These are phyloP conservation scores for Crucibulum laeve DNA, from an alignment of 768 basidiomycete species.

Conservation along the genomic window DNA sequence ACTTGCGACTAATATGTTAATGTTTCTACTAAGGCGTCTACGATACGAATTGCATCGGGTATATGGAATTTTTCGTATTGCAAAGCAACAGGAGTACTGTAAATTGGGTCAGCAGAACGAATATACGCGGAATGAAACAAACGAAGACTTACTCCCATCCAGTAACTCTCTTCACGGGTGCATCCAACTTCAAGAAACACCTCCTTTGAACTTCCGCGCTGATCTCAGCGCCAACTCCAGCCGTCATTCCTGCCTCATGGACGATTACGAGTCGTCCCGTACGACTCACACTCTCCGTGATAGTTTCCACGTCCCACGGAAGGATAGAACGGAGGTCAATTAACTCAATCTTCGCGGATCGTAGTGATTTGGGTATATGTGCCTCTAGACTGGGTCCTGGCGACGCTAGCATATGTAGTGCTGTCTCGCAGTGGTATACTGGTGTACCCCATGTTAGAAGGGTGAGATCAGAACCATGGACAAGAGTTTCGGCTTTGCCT, in stretches of 20 bases:
- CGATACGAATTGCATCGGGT: slow-evolving; percentile 78
- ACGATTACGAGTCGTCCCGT: slow-evolving; percentile 87
- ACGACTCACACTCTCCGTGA: slow-evolving; percentile 78
- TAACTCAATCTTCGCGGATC: slow-evolving; percentile 75
- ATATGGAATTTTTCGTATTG: slow-evolving; percentile 92
- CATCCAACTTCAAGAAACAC: slow-evolving; percentile 84
- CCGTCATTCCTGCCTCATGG: slow-evolving; percentile 87
- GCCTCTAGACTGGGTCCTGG: slow-evolving; percentile 62
- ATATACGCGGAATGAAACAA: neutral
- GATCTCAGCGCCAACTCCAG: slow-evolving; percentile 88
- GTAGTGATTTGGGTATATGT: slow-evolving; percentile 61
- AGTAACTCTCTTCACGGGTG: slow-evolving; percentile 81
- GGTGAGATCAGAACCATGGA: slow-evolving; percentile 79
- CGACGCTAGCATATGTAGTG: slow-evolving; percentile 64
- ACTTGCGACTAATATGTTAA: slow-evolving; percentile 49
- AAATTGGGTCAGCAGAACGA: slow-evolving; percentile 4
- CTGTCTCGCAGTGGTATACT: slow-evolving; percentile 83
- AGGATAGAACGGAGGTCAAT: slow-evolving; percentile 88
- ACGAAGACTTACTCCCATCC: slow-evolving; percentile 90
- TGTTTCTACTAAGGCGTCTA: slow-evolving; percentile 84
- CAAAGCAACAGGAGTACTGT: slow-evolving; percentile 76
- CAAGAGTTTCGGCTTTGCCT: slow-evolving; percentile 72
- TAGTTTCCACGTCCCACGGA: slow-evolving; percentile 82
- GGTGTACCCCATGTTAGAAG: slow-evolving; percentile 93
- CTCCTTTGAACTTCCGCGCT: slow-evolving; percentile 87